These are phyloP conservation scores for Biscogniauxia mediterranea DNA, from an alignment of 2,329 filamentous ascomycete species.

Conservation along the genomic window DNA sequence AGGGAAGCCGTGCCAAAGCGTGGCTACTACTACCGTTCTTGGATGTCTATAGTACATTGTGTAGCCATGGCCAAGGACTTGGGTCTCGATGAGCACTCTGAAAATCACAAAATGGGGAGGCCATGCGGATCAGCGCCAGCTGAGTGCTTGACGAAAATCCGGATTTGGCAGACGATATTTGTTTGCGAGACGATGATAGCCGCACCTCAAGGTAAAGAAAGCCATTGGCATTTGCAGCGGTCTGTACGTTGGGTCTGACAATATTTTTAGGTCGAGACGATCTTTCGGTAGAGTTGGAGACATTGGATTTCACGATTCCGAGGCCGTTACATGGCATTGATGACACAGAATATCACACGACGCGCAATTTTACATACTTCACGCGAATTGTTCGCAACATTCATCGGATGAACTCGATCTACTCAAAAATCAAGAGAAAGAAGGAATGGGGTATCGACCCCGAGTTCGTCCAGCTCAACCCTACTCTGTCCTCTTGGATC, in stretches of 20 bases:
- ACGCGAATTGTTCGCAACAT: constrained; percentile 76
- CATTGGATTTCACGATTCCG: constrained; percentile 71
- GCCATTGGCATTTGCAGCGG: background rate
- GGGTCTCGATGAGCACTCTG: constrained; percentile 81
- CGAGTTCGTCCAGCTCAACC: constrained; percentile 75
- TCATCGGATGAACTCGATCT: constrained; percentile 71
- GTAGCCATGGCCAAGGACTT: constrained; percentile 92
- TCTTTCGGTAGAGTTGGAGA: constrained; percentile 70
- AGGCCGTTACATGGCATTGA: constrained; percentile 65
- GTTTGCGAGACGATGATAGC: constrained; percentile 90
- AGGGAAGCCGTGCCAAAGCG: constrained; percentile 88
- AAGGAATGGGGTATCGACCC: constrained; percentile 87
- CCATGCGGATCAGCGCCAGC: constrained; percentile 65
- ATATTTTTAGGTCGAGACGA: constrained; percentile 66
- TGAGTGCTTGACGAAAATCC: constrained; percentile 81
- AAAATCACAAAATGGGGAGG: constrained; percentile 70
- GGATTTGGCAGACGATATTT: constrained; percentile 88
- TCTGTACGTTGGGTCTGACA: background rate
- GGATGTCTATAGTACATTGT: constrained; percentile 92
- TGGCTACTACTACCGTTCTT: constrained; percentile 95
- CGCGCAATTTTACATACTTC: constrained; percentile 81
- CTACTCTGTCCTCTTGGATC: constrained; percentile 73
- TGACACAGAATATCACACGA: constrained; percentile 72
- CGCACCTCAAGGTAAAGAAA: constrained; percentile 73
- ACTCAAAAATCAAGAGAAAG: constrained; percentile 67